phyloP scores from a whole-genome alignment of 352 stramenopile species.

The Globisporangium echinulatum region DNA sequence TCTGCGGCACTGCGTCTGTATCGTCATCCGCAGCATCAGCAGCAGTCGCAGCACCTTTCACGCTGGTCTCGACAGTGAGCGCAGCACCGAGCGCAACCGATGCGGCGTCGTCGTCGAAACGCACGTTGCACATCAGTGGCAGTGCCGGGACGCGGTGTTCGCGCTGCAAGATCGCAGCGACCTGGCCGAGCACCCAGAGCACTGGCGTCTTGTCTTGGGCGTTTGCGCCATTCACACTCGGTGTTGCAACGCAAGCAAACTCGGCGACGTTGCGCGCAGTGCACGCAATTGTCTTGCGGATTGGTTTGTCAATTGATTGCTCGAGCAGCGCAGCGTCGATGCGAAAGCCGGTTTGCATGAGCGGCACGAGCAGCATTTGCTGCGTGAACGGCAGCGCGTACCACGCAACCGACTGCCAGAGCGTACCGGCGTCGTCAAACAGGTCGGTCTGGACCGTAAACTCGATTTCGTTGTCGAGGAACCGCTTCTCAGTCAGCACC shows the following conservation, averaged over 20 bases:
- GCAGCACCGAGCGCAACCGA: constrained; percentile 26
- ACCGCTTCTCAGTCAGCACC: constrained; percentile 69
- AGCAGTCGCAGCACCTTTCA: constrained; percentile 10
- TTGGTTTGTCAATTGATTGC: constrained; percentile 13
- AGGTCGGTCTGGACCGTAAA: constrained; percentile 74
- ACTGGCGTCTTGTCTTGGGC: constrained; percentile 27
- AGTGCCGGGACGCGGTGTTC: constrained; percentile 41
- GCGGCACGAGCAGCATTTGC: constrained; percentile 42
- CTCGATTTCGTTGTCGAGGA: constrained; percentile 61
- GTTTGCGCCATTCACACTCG: constrained; percentile 22
- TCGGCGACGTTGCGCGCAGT: constrained; percentile 41
- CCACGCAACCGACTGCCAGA: constrained; percentile 72
- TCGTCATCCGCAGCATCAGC: neutral
- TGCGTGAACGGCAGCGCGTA: constrained; percentile 62
- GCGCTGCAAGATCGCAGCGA: constrained; percentile 31
- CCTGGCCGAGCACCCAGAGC: constrained; percentile 55
- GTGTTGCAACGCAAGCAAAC: constrained; percentile 49
- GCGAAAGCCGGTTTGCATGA: constrained; percentile 29
- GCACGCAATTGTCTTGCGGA: constrained; percentile 29
- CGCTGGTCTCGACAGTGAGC: constrained; percentile 24
- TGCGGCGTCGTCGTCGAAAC: constrained; percentile 29
- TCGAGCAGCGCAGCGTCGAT: constrained; percentile 29
- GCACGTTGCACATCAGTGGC: constrained; percentile 48
- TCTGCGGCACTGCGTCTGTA: neutral
- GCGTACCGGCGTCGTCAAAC: constrained; percentile 57